These are phyloP conservation scores for Centrapalus pauciflorus DNA, from an alignment of 129 eudicot species.

Conservation along the genomic window DNA sequence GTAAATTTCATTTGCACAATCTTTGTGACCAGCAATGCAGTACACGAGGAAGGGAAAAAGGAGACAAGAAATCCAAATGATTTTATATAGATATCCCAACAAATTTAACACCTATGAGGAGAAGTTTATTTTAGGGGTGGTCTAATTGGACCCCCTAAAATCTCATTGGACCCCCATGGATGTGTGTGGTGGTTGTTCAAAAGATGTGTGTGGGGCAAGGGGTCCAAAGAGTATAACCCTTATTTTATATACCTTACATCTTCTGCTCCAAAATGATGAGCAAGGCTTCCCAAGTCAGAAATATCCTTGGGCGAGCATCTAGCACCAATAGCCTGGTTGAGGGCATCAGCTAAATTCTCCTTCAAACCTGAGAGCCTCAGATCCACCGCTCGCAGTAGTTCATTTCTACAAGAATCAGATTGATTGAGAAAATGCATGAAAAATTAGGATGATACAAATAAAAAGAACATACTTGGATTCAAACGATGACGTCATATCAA, in stretches of 20 bases:
- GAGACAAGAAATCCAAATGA: neutral
- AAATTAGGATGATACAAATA: constrained; percentile 10
- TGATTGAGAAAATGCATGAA: constrained; percentile 19
- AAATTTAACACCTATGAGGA: neutral
- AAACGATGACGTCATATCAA: constrained; percentile 49
- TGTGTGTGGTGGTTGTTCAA: neutral
- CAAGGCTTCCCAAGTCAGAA: constrained; percentile 47
- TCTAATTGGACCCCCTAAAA: neutral
- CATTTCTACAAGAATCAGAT: constrained; percentile 56
- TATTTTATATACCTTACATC: constrained; percentile 50
- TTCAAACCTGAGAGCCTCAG: constrained; percentile 66
- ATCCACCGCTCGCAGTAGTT: constrained; percentile 79
- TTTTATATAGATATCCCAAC: neutral
- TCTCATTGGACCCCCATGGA: too few relatives aligned
- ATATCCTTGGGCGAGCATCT: constrained; percentile 51
- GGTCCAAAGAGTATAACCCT: neutral
- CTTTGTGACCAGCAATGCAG: neutral
- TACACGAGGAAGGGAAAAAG: neutral
- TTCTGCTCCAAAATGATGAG: constrained; percentile 71
- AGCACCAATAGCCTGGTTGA: constrained; percentile 53
- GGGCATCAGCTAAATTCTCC: constrained; percentile 53
- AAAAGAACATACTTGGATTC: constrained; percentile 68
- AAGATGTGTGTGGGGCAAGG: neutral
- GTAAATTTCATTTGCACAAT: constrained; percentile 10
- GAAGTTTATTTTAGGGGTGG: neutral